These are phyloP conservation scores for Cymbopogon flexuosus DNA, from an alignment of 202 grass and related monocot species.

Conservation along the genomic window DNA sequence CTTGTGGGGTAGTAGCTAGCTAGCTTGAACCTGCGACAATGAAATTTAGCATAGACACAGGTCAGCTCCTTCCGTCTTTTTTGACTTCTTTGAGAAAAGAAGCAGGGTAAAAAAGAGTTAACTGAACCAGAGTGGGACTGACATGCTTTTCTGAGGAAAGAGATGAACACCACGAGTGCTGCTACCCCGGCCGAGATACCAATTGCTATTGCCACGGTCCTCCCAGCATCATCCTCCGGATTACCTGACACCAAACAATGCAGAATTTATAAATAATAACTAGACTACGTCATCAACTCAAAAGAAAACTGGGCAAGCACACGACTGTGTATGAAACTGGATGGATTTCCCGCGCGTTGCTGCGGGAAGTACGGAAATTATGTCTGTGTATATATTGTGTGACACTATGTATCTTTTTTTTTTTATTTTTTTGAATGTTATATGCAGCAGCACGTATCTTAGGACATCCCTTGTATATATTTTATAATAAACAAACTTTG, in stretches of 20 bases:
- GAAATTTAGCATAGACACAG: neutral
- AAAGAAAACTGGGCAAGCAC: neutral
- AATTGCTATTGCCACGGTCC: conserved; percentile 74
- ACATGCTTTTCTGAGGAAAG: conserved; percentile 64
- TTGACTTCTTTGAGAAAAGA: neutral
- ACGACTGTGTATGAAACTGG: too few species aligned
- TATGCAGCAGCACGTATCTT: too few species aligned
- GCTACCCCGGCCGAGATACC: conserved; percentile 70
- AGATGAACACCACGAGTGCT: conserved; percentile 74
- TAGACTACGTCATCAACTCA: too few species aligned
- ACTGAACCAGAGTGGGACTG: neutral
- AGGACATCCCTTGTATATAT: too few species aligned
- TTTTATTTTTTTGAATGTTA: too few species aligned
- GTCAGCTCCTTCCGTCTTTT: neutral
- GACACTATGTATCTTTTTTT: too few species aligned
- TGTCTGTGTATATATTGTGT: too few species aligned
- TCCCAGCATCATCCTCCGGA: conserved; percentile 57
- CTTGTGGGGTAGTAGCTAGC: neutral
- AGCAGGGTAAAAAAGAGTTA: neutral
- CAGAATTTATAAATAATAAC: neutral
- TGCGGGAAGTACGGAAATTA: too few species aligned
- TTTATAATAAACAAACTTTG: too few species aligned
- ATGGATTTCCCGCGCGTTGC: too few species aligned
- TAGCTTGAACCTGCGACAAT: neutral
- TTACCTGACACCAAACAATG: conserved; percentile 36